These are phyloP conservation scores for Ganoderma lucidum DNA, from an alignment of 1,284 basidiomycete genomes.

Conservation along the genomic window DNA sequence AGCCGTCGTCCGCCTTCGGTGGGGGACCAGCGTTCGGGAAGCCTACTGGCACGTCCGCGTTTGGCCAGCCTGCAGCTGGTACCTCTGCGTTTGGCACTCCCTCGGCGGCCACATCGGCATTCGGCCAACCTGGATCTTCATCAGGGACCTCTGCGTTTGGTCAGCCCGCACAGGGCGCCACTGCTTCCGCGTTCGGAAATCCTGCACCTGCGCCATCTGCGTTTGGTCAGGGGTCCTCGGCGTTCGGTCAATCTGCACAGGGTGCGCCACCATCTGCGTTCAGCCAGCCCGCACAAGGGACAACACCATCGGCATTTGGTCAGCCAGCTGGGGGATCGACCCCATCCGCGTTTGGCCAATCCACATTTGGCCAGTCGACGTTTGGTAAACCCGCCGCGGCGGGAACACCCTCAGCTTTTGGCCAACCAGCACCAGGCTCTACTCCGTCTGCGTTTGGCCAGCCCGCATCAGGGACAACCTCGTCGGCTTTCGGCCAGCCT, in stretches of 20 bases:
- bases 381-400: constrained; percentile 36
- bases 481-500: constrained; percentile 45
- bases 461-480: constrained; percentile 26
- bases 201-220: constrained; percentile 25
- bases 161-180: constrained; percentile 34
- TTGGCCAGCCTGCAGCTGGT: constrained; percentile 38
- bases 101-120: constrained; percentile 40
- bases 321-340: constrained; percentile 27
- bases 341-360: constrained; percentile 43
- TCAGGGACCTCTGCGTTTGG: constrained; percentile 35
- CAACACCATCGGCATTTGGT: constrained; percentile 33
- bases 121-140: constrained; percentile 18
- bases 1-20: background rate
- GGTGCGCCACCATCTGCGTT: constrained; percentile 36
- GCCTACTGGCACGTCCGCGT: constrained; percentile 35
- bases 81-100: constrained; percentile 45
- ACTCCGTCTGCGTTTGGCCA: constrained; percentile 46
- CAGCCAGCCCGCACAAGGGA: constrained; percentile 36
- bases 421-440: constrained; percentile 42
- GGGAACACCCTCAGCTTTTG: constrained; percentile 40
- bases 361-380: constrained; percentile 22
- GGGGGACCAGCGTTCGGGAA: constrained; percentile 22
- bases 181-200: constrained; percentile 40
- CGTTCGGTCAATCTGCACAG: constrained; percentile 29
- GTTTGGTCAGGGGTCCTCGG: constrained; percentile 11